phyloP scores from a whole-genome alignment of 2,329 filamentous ascomycete species.

The Penicillium brasilianum region DNA sequence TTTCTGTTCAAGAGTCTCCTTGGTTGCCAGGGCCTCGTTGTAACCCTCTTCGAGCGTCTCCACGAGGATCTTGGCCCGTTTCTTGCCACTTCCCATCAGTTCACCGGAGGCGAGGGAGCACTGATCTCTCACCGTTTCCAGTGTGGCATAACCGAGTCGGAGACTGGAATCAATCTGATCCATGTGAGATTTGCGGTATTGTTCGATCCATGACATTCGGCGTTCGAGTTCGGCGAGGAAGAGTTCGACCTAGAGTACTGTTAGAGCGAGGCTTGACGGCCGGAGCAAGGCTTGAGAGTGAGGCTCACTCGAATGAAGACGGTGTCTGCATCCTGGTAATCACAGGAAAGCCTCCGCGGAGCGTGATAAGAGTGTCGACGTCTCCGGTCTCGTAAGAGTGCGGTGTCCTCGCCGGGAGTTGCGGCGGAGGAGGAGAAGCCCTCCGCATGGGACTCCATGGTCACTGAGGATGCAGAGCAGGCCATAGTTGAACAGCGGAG shows the following conservation, averaged over 20 bases:
- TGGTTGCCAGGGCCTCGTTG: conserved; percentile 80
- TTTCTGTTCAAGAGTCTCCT: conserved; percentile 89
- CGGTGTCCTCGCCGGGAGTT: conserved; percentile 40
- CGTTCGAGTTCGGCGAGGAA: conserved; percentile 79
- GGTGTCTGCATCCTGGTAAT: conserved; percentile 51
- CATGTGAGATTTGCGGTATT: conserved; percentile 81
- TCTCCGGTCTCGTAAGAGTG: conserved; percentile 46
- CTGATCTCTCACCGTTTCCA: conserved; percentile 83
- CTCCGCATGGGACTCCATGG: conserved; percentile 45
- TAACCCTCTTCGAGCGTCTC: conserved; percentile 90
- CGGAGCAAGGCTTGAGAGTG: background rate
- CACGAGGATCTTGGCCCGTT: conserved; percentile 84
- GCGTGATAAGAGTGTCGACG: conserved; percentile 54
- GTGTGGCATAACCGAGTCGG: conserved; percentile 79
- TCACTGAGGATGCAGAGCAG: conserved; percentile 47
- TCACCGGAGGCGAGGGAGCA: conserved; percentile 91
- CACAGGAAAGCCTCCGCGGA: conserved; percentile 48
- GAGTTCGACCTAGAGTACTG: conserved; percentile 47
- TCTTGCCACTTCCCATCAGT: conserved; percentile 82
- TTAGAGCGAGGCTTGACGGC: conserved; percentile 11
- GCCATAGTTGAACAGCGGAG: conserved; percentile 37
- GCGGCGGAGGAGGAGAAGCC: conserved; percentile 34
- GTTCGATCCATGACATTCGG: conserved; percentile 85
- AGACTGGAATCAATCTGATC: conserved; percentile 82
- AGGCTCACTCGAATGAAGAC: conserved; percentile 49